These are phyloP conservation scores for Hemisphaericaspora xylofermentans DNA, from an alignment of 1,139 yeast genomes.

Conservation along the genomic window DNA sequence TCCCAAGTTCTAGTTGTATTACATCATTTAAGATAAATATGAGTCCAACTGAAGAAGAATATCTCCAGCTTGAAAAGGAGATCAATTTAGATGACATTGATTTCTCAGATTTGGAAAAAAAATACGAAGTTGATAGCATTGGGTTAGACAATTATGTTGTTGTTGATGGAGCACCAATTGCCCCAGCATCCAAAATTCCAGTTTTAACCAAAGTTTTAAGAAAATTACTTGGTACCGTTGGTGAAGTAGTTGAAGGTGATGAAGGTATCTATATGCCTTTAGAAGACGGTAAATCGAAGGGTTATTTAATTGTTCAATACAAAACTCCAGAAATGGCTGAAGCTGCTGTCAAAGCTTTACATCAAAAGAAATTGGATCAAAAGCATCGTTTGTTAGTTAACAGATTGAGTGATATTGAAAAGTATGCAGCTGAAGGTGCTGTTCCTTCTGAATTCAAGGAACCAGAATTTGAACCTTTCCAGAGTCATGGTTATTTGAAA, in stretches of 20 bases:
- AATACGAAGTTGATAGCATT: constrained; percentile 65
- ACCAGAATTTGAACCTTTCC: constrained; percentile 69
- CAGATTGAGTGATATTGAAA: constrained; percentile 81
- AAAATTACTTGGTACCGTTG: constrained; percentile 69
- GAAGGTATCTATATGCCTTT: constrained; percentile 80
- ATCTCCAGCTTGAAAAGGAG: constrained; percentile 46
- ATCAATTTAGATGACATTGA: constrained; percentile 63
- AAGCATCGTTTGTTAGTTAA: constrained; percentile 88
- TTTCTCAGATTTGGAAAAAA: constrained; percentile 81
- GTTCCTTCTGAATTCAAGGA: constrained; percentile 64
- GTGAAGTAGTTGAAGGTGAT: constrained; percentile 67
- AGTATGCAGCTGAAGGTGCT: constrained; percentile 68
- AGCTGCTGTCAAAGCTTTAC: constrained; percentile 74
- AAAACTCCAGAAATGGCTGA: constrained; percentile 66
- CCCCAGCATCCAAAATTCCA: constrained; percentile 86
- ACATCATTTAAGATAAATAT: constrained; percentile 2
- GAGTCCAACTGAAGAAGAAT: constrained; percentile 17
- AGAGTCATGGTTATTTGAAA: constrained; percentile 76
- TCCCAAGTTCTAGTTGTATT: not conserved
- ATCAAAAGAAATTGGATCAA: constrained; percentile 89
- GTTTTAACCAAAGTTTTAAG: constrained; percentile 81
- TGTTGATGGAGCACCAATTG: constrained; percentile 94
- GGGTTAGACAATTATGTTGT: constrained; percentile 80
- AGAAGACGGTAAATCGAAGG: constrained; percentile 78
- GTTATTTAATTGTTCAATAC: constrained; percentile 85